Base-by-base conservation (phyloP, 2,329 filamentous ascomycete genomes). In the Lachnellula subtilissima region DNA sequence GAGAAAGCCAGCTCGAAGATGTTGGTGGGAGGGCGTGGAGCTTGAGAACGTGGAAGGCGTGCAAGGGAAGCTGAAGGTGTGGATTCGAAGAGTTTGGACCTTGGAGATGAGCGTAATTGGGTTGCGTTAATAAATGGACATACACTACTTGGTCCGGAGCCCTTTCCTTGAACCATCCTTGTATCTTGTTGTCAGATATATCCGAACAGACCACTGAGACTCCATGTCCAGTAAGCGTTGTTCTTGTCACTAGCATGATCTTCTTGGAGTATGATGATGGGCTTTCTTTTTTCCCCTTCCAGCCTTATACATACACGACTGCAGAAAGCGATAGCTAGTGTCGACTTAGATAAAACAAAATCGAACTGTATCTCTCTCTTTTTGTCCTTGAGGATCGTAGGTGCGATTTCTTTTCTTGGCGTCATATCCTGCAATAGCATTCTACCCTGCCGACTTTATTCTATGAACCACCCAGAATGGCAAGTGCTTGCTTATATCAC, bases 1-100 rank as follows among this genome's bases (percentile, higher is more conserved):
- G 94, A 84, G 94, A 63, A 99, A 99, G 75, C 94, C 94, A 15
- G 94, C 94, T 14, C 80, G 94, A 59, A 83, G 94, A 71, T 99
- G 94, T 78, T 99, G 94, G 94, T 99, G 94, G 94, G 94, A 99
- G 72, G 94, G 94, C 23, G 88, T 99, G 39, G 92, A 97, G 72
- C 79, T 99, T 46, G 84, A 94, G 17, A 81, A 89, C 62, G 89
- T 99, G 12, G 91, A 95, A 50, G 94, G 94, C 14, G 88, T 97
- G 7, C 85, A 96, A 51, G 93, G 92, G 52, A 90, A 87, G 71
- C 80, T 99, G 64, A 99, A 99, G 75, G 91, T 99, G 56, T 99
- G 94, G 94, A 97, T 99, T 71, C 82, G 94, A 69, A 84, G 94
- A 67, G 94, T 99, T 57, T 99, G 94, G 94, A 99, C 94, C 57